Percentiles rank a stretch among this genome's conserved stretches.
Evolutionary conservation across 2,329 filamentous ascomycete species (phyloP).

Genomic region (Fusarium sulawesiense): DNA sequence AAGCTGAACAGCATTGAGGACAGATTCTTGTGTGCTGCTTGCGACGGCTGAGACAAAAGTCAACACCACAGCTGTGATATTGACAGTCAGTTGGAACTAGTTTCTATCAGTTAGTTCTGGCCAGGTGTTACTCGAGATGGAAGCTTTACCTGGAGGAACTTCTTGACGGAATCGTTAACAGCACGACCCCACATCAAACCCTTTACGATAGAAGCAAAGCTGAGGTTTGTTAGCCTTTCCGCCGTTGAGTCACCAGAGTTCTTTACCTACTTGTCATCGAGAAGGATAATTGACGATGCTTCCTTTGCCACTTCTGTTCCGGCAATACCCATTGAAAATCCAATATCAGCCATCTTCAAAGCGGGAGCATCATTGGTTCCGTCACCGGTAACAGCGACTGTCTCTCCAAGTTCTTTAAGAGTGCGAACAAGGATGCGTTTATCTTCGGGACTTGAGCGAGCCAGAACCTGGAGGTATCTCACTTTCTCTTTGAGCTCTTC

Average conservation of each 20-base stretch:
- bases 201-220: slow-evolving; percentile 68
- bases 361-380: slow-evolving; percentile 72
- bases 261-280: slow-evolving; percentile 64
- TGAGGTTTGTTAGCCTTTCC: slow-evolving; percentile 20
- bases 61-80: slow-evolving; percentile 69
- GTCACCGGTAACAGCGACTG: slow-evolving; percentile 68
- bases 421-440: slow-evolving; percentile 71
- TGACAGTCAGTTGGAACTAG: slow-evolving; percentile 72
- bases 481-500: slow-evolving; percentile 64
- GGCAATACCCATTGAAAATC: slow-evolving; percentile 73
- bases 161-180: slow-evolving; percentile 72
- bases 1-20: slow-evolving; percentile 69
- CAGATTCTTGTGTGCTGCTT: slow-evolving; percentile 61
- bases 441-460: slow-evolving; percentile 74
- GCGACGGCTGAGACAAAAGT: slow-evolving; percentile 69
- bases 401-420: slow-evolving; percentile 72
- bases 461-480: slow-evolving; percentile 71
- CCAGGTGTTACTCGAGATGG: neutral
- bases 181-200: slow-evolving; percentile 72
- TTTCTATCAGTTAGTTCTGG: neutral
- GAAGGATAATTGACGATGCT: slow-evolving; percentile 70
- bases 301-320: slow-evolving; percentile 73
- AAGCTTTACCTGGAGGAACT: slow-evolving; percentile 66
- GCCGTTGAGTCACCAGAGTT: neutral
- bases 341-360: slow-evolving; percentile 70